phyloP scores from a whole-genome alignment of 805 yeast species.

The Starmerella floricola region DNA sequence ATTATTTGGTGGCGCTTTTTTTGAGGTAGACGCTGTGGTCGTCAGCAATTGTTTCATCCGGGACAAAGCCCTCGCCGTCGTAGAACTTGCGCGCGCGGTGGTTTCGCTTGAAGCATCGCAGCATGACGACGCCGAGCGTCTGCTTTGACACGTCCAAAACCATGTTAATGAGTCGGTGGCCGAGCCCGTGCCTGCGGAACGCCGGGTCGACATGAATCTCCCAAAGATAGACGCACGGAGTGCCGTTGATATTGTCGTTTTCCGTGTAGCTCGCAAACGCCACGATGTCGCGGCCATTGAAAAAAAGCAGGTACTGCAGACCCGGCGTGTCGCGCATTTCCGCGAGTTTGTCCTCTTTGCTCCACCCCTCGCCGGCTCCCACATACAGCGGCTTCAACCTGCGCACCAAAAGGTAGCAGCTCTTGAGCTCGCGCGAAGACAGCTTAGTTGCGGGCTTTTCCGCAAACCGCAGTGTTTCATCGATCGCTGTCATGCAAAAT shows the following conservation, averaged over 20 bases:
- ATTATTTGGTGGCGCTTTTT: conserved; percentile 73
- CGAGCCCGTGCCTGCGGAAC: conserved; percentile 13
- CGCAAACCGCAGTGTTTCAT: not conserved
- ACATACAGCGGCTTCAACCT: conserved; percentile 10
- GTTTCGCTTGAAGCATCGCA: conserved; percentile 15
- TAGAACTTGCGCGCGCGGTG: conserved; percentile 13
- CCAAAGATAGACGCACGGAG: conserved; percentile 11
- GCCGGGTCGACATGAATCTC: conserved; percentile 17
- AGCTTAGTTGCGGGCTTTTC: conserved; percentile 6
- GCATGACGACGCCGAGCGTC: conserved; percentile 1
- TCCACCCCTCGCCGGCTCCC: conserved; percentile 15
- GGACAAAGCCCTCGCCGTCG: conserved; percentile 8
- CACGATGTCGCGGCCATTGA: conserved; percentile 1
- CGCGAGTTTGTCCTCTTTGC: conserved; percentile 3
- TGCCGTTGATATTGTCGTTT: conserved; percentile 4
- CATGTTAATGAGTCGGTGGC: conserved; percentile 4
- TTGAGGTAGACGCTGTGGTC: conserved; percentile 7
- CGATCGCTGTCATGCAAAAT: not conserved
- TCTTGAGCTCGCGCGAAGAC: conserved; percentile 8
- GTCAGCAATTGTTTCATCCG: not conserved
- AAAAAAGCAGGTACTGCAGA: conserved; percentile 7
- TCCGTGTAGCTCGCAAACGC: conserved; percentile 14
- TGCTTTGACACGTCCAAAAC: conserved; percentile 1
- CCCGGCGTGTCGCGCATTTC: conserved; percentile 13
- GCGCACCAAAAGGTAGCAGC: conserved; percentile 15